Conservation (phyloP, 768 basidiomycete species). For the Naganishia kalamii region DNA sequence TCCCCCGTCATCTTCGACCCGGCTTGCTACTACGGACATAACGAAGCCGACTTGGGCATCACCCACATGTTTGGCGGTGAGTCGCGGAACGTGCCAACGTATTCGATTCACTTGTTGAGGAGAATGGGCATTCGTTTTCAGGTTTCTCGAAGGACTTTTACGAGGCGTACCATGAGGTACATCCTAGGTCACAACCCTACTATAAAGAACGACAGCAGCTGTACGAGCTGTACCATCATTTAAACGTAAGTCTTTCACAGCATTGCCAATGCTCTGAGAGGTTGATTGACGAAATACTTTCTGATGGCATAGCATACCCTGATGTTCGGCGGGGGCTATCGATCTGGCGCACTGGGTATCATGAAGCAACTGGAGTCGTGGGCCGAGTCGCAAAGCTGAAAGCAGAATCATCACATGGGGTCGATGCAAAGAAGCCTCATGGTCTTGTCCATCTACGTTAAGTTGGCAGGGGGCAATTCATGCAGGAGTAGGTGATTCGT, state of each 20-base stretch:
- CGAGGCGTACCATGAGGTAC: slow-evolving; percentile 39
- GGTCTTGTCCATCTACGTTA: too few relatives aligned
- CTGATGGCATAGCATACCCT: slow-evolving; percentile 31
- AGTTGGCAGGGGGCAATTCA: too few relatives aligned
- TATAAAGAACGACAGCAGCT: slow-evolving; percentile 34
- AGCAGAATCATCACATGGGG: too few relatives aligned
- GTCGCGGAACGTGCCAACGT: not conserved
- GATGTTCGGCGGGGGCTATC: slow-evolving; percentile 41
- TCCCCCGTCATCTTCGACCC: slow-evolving; percentile 42
- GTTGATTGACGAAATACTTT: not conserved
- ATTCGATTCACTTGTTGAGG: too few relatives aligned
- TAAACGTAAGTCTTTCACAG: slow-evolving; percentile 33
- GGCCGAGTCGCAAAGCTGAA: slow-evolving; percentile 18
- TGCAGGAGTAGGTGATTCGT: too few relatives aligned
- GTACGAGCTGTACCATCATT: slow-evolving; percentile 43
- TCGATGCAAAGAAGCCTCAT: too few relatives aligned
- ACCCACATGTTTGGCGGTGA: slow-evolving; percentile 46
- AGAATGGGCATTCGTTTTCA: too few relatives aligned
- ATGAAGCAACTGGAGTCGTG: slow-evolving; percentile 31
- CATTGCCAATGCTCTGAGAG: not conserved
- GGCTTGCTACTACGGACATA: slow-evolving; percentile 37
- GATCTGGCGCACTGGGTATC: slow-evolving; percentile 30
- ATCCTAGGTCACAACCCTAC: slow-evolving; percentile 33
- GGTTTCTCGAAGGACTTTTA: slow-evolving; percentile 43
- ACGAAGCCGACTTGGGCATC: slow-evolving; percentile 43